A percentile compares a stretch with the other conserved stretches of the same genome.
Evolutionary conservation across 208 protist species (phyloP).

Genomic region (Crithidia bombi): DNA sequence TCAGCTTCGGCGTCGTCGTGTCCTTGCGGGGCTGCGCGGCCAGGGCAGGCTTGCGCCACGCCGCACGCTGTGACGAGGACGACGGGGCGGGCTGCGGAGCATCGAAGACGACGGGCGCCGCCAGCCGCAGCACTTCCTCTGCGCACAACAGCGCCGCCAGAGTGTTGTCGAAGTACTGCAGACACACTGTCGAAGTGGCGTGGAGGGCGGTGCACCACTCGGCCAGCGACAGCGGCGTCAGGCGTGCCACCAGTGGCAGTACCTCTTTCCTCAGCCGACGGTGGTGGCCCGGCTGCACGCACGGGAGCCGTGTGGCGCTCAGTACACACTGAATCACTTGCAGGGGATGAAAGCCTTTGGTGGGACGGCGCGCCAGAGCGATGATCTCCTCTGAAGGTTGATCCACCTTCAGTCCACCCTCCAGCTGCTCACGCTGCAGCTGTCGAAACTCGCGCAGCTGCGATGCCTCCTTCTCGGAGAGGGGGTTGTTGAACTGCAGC

Average conservation of each 20-base stretch:
- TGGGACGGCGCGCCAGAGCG: slow-evolving; percentile 50
- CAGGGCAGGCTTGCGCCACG: slow-evolving; percentile 21
- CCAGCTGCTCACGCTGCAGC: slow-evolving; percentile 55
- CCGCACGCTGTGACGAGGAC: slow-evolving; percentile 1
- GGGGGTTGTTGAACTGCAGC: slow-evolving; percentile 75
- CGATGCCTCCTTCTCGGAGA: slow-evolving; percentile 68
- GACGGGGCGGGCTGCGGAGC: slow-evolving; percentile 10
- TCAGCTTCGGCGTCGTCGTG: slow-evolving; percentile 40
- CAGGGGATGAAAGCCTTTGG: slow-evolving; percentile 61
- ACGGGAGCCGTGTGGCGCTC: slow-evolving; percentile 54
- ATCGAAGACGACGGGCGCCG: slow-evolving; percentile 57
- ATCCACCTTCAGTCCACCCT: slow-evolving; percentile 60
- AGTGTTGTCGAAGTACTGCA: slow-evolving; percentile 34
- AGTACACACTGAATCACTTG: slow-evolving; percentile 77
- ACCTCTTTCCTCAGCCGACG: slow-evolving; percentile 68
- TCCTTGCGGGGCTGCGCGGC: slow-evolving; percentile 38
- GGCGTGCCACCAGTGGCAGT: slow-evolving; percentile 44
- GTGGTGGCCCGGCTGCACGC: slow-evolving; percentile 53
- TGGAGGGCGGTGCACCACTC: slow-evolving; percentile 68
- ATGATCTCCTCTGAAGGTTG: slow-evolving; percentile 54
- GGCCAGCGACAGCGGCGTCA: slow-evolving; percentile 48
- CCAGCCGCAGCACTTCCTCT: slow-evolving; percentile 60
- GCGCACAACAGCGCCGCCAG: slow-evolving; percentile 56
- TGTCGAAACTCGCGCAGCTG: slow-evolving; percentile 57
- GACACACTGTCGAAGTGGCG: slow-evolving; percentile 33